A percentile compares a stretch with the other conserved stretches of the same genome.
Conservation (phyloP, 768 basidiomycete genomes). For the Mycena belliarum region DNA sequence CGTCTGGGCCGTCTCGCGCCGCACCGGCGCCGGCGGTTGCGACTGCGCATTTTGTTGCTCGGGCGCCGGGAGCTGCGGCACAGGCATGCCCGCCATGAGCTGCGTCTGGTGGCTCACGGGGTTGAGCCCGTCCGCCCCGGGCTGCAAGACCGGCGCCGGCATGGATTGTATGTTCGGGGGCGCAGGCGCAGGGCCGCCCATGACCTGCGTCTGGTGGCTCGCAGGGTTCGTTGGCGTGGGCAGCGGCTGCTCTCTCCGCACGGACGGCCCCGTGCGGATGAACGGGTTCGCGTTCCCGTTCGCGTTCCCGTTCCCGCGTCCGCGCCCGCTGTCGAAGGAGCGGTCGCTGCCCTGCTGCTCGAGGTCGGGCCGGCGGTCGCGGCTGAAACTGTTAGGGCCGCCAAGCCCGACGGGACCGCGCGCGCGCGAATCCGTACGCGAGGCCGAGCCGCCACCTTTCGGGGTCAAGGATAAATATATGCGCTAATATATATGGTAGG, state of each 20-base stretch:
- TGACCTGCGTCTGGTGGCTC: constrained; percentile 14
- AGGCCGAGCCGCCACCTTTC: too few species aligned
- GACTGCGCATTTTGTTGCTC: neutral
- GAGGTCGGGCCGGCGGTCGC: neutral
- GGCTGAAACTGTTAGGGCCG: constrained; percentile 1
- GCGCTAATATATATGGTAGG: too few species aligned
- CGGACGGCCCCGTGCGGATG: constrained; percentile 6
- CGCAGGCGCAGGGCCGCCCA: neutral
- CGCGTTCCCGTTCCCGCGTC: neutral
- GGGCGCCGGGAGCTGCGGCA: neutral
- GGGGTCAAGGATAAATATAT: too few species aligned
- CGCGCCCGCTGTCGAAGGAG: neutral
- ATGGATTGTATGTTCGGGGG: neutral
- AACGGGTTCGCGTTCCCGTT: constrained; percentile 1
- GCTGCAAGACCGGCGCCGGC: neutral
- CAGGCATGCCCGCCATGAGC: constrained; percentile 17
- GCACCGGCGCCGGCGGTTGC: neutral
- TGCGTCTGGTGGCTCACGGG: constrained; percentile 22
- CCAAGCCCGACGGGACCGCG: constrained; percentile 13
- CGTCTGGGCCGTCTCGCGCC: neutral
- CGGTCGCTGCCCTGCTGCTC: neutral
- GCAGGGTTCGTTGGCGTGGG: neutral
- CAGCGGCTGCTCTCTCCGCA: constrained; percentile 4
- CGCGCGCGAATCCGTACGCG: too few species aligned
- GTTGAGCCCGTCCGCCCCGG: constrained; percentile 1